phyloP scores from a whole-genome alignment of 108 stramenopile species.

The Cyclotella choctawhatcheeana region DNA sequence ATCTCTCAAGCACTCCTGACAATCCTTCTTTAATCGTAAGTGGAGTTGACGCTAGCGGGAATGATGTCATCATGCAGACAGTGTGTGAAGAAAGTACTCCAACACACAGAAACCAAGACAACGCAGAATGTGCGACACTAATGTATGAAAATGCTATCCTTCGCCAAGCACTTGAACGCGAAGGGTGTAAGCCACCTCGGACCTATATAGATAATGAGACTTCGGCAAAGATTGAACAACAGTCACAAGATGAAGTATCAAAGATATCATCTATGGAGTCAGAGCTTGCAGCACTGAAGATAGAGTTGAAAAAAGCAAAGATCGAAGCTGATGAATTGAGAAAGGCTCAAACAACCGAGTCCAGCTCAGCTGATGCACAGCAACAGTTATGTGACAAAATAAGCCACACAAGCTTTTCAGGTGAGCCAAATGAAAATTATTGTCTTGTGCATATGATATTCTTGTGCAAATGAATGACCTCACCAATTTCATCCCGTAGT shows the following conservation, averaged over 20 bases:
- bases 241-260: constrained; percentile 21
- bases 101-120: constrained; percentile 21
- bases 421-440: too few species aligned
- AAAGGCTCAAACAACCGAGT: constrained; percentile 25
- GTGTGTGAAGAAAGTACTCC: constrained; percentile 27
- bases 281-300: constrained; percentile 41
- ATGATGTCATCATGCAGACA: constrained; percentile 69
- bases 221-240: constrained; percentile 30
- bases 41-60: constrained; percentile 72
- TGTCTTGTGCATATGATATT: too few species aligned
- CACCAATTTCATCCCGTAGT: too few species aligned
- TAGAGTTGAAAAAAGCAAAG: constrained; percentile 56
- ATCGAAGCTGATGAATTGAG: constrained; percentile 47
- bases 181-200: constrained; percentile 71
- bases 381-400: constrained; percentile 71
- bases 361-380: constrained; percentile 21
- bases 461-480: too few species aligned
- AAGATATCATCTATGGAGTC: constrained; percentile 32
- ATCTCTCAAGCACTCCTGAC: constrained; percentile 19
- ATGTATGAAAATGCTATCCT: constrained; percentile 83
- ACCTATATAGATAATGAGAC: constrained; percentile 70
- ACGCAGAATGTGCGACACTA: constrained; percentile 72
- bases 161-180: constrained; percentile 69
- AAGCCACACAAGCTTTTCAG: constrained; percentile 82
- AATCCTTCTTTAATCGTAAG: constrained; percentile 77